Percentiles rank a stretch among this genome's conserved stretches.
Evolutionary conservation across 2,329 filamentous ascomycete species (phyloP).

Genomic region (Tolypocladium ophioglossoides): DNA sequence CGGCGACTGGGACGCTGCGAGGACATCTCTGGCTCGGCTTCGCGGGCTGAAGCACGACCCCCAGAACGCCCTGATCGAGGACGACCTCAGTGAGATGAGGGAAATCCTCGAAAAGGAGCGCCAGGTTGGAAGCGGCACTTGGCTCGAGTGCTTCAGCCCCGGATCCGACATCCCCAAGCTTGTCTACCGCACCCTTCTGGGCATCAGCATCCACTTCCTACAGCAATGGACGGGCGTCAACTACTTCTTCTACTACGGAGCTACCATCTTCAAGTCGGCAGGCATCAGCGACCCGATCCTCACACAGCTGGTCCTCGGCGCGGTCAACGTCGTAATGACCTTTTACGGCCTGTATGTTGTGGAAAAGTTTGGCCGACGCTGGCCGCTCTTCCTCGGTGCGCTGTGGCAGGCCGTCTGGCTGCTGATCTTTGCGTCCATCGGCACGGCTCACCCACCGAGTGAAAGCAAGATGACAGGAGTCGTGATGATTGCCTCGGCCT

Average conservation of each 20-base stretch:
- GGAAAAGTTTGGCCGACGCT: slow-evolving; percentile 57
- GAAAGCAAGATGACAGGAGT: slow-evolving; percentile 41
- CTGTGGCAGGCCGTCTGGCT: slow-evolving; percentile 59
- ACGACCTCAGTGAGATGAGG: slow-evolving; percentile 43
- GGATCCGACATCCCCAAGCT: slow-evolving; percentile 42
- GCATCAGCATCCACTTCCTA: slow-evolving; percentile 51
- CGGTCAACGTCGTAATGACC: slow-evolving; percentile 58
- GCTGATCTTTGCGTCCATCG: slow-evolving; percentile 51
- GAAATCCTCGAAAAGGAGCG: slow-evolving; percentile 34
- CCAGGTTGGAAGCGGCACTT: slow-evolving; percentile 34
- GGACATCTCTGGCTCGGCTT: slow-evolving; percentile 40
- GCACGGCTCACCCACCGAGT: slow-evolving; percentile 32
- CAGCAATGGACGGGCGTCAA: slow-evolving; percentile 57
- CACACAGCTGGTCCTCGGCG: slow-evolving; percentile 57
- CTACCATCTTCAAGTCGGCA: slow-evolving; percentile 55
- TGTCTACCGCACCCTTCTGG: slow-evolving; percentile 53
- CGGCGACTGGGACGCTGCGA: slow-evolving; percentile 35
- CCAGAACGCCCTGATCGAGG: slow-evolving; percentile 31
- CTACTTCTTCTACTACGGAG: slow-evolving; percentile 57
- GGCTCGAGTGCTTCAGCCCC: slow-evolving; percentile 51
- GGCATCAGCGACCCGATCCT: slow-evolving; percentile 56
- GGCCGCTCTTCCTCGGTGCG: slow-evolving; percentile 54
- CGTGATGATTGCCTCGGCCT: slow-evolving; percentile 62
- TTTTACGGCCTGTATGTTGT: slow-evolving; percentile 59
- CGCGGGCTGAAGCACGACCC: slow-evolving; percentile 39